Conservation (phyloP, 2,329 filamentous ascomycete genomes). For the Aurifilum marmelostoma region DNA sequence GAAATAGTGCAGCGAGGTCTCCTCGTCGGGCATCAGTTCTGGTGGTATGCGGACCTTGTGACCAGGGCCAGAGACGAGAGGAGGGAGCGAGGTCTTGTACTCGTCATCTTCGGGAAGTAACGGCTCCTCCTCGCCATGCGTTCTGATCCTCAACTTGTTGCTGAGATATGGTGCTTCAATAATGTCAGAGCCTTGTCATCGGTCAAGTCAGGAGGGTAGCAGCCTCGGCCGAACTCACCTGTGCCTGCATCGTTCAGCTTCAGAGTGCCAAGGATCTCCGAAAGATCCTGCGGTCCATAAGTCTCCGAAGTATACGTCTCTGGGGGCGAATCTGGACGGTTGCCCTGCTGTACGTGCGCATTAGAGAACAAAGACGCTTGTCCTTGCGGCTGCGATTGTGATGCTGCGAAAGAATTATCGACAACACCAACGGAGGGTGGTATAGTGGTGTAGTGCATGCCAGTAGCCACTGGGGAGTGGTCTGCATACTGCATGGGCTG, state of each 20-base stretch:
- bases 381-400: slow-evolving; percentile 34
- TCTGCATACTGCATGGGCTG: slow-evolving; percentile 52
- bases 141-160: slow-evolving; percentile 51
- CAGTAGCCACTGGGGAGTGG: slow-evolving; percentile 47
- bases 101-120: slow-evolving; percentile 74
- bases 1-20: slow-evolving; percentile 81
- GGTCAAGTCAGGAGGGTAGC: not conserved
- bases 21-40: slow-evolving; percentile 89
- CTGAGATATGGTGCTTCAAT: slow-evolving; percentile 79
- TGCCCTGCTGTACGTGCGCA: slow-evolving; percentile 51
- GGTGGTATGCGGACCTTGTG: slow-evolving; percentile 85
- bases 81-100: slow-evolving; percentile 70
- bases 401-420: slow-evolving; percentile 51
- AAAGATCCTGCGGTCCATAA: slow-evolving; percentile 72
- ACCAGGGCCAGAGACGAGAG: slow-evolving; percentile 68
- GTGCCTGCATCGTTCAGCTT: slow-evolving; percentile 87
- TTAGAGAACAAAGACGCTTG: slow-evolving; percentile 56
- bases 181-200: slow-evolving; percentile 19
- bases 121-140: slow-evolving; percentile 60
- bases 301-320: slow-evolving; percentile 63
- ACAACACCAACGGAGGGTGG: slow-evolving; percentile 53
- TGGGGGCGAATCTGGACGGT: slow-evolving; percentile 47
- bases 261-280: slow-evolving; percentile 81
- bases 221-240: slow-evolving; percentile 56
- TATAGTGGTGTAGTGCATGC: slow-evolving; percentile 58